Conservation (phyloP, 495 filamentous ascomycete species). For the Penicillium atrosanguineum region DNA sequence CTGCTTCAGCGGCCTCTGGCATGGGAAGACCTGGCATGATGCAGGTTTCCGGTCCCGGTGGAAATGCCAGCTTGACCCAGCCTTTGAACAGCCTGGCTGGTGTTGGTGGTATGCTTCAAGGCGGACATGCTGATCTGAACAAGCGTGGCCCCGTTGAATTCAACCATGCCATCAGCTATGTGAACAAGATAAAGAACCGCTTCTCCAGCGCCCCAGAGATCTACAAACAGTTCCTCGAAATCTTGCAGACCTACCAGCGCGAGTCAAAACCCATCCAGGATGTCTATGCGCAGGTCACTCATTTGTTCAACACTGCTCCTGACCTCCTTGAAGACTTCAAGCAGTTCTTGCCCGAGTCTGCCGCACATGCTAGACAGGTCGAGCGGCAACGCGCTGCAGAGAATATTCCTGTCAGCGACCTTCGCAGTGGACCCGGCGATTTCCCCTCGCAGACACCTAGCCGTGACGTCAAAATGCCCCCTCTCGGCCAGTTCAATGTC, state of each 20-base stretch:
- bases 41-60: constrained; percentile 45
- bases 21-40: constrained; percentile 41
- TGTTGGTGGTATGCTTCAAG: constrained; percentile 46
- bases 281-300: constrained; percentile 96
- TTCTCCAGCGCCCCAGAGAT: constrained; percentile 95
- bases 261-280: constrained; percentile 98
- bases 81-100: constrained; percentile 46
- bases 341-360: constrained; percentile 96
- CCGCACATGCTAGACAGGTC: constrained; percentile 79
- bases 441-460: constrained; percentile 49
- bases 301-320: constrained; percentile 88
- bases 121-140: constrained; percentile 63
- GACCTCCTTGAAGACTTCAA: constrained; percentile 99
- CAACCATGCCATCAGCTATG: constrained; percentile 99
- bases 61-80: constrained; percentile 47
- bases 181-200: constrained; percentile 99
- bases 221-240: constrained; percentile 99
- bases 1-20: constrained; percentile 60
- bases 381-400: constrained; percentile 55
- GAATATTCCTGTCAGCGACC: constrained; percentile 57
- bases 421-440: constrained; percentile 51
- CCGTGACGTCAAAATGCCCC: constrained; percentile 75
- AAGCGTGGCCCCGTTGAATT: constrained; percentile 96
- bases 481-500: constrained; percentile 89
- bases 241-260: constrained; percentile 96